Conservation (phyloP, 106 monocot species). For the Xerophyta viscosa region DNA sequence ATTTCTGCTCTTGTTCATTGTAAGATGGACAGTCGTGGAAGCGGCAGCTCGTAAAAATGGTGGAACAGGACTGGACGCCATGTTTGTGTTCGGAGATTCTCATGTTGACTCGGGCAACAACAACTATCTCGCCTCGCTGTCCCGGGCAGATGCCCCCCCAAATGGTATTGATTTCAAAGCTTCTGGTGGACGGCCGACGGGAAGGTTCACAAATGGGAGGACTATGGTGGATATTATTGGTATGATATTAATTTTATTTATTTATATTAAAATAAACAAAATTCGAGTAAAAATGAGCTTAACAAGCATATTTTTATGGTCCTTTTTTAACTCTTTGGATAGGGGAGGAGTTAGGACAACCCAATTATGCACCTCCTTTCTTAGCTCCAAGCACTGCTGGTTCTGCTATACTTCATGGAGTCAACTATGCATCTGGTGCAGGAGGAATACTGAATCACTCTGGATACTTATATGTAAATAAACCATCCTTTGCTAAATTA, state of each 20-base stretch:
- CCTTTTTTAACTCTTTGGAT: not conserved
- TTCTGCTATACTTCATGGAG: slow-evolving; percentile 42
- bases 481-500: not conserved
- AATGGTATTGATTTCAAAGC: slow-evolving; percentile 80
- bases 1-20: too few species aligned
- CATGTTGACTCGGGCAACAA: slow-evolving; percentile 94
- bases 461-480: slow-evolving; percentile 59
- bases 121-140: slow-evolving; percentile 60
- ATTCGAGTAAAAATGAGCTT: too few species aligned
- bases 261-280: too few species aligned
- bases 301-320: too few species aligned
- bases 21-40: too few species aligned
- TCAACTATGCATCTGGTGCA: slow-evolving; percentile 85
- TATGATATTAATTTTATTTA: not conserved
- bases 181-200: slow-evolving; percentile 8
- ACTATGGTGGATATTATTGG: slow-evolving; percentile 8
- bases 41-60: too few species aligned
- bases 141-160: slow-evolving; percentile 59
- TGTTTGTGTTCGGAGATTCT: slow-evolving; percentile 88
- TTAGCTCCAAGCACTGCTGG: slow-evolving; percentile 57
- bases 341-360: slow-evolving; percentile 14
- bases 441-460: slow-evolving; percentile 76
- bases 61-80: too few species aligned
- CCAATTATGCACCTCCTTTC: slow-evolving; percentile 40
- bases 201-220: slow-evolving; percentile 10